Base-by-base conservation (phyloP, 331 rosid species). In the Quercus tomentella region DNA sequence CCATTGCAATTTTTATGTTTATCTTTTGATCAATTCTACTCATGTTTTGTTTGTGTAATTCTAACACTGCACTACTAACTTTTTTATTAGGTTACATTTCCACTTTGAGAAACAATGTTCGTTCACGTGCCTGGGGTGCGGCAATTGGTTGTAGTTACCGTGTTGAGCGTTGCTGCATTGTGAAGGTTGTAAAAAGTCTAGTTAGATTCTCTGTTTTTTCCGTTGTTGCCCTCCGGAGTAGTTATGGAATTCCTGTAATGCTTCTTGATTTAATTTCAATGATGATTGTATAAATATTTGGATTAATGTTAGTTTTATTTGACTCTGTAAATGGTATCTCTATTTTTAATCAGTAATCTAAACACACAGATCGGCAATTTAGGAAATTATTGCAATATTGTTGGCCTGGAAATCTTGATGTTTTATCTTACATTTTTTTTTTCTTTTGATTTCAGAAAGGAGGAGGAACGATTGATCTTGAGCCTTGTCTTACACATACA, bases 81-180 rank as follows among this genome's bases (percentile, higher is more conserved):
- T 56, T 60, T 78, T 62, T 77, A 28, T 77, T 87, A 95, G 98
- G 96, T 86, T 95, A 95, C 81, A 84, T 92, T 77, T 95, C 98
- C 41, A 89, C 97, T 56, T 79, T 90, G 84, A 89, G 98, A 88
- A 95, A 95, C 83, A 95, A 92, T 77, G 97, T 95, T 28, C 94
- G 98, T 45, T 95, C 98, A 25, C 98, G 98, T 66, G 97, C 97
- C 10, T 95, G 98, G 98, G 98, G 98, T 82, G 98, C 97, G 81
- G 94, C 97, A 84, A 90, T 90, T 87, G 97, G 98, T 80, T 92
- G 98, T 87, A 95, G 98, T 80, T 95, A 90, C 79, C 84, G 84
- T 77, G 89, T 95, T 80, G 97, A 95, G 86, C 88, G 91, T 72
- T 95, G 98, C 70, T 95, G 97, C 93, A 95, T 95, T 41, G 90